Base-by-base conservation (phyloP, 305 asterid species). In the Nicotiana rustica region DNA sequence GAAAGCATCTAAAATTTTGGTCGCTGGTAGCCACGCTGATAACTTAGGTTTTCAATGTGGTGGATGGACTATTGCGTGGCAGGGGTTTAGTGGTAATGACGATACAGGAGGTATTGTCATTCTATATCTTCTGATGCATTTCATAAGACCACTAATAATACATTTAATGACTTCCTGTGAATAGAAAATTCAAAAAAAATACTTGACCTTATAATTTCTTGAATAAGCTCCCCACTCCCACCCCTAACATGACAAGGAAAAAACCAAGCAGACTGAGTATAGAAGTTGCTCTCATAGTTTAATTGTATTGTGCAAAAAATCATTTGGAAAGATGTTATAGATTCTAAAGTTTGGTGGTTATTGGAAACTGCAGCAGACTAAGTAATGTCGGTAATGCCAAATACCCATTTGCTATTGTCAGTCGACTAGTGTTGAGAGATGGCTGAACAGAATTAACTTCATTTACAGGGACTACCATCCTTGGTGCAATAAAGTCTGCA, bases 31-130 rank as follows among this genome's bases (percentile, higher is more conserved):
- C 67, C 98, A 95, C 85, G 98, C 98, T 21, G 94, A 95, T 89
- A 93, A 95, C 89, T 89, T 95, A 89, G 98, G 98, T 78, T 93
- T 89, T 80, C 98, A 93, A 82, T 95, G 98, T 88, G 98, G 98
- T 82, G 98, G 98, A 84, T 95, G 98, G 98, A 95, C 98, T n/a
- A 92, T 95, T 69, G 70, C 87, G 56, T 93, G 98, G 98, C 98
- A 93, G 85, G 98, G 98, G 67, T 93, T 95, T 86, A 88, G 90
- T 31, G 98, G 98, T 81, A 93, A 95, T 81, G 88, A 88, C 25
- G 88, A 68, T 55, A 95, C 97, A 62, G 75, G 86, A 5, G 98
- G 97, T 93, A 91, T 31, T 29, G 18, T 66, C 41, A 44, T 4
- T 60, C 49, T 83, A 13, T 21, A 47, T 47, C 67, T 15, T 57